Evolutionary conservation across 352 stramenopile genomes (phyloP).

Genomic region (Phytophthora melonis): DNA sequence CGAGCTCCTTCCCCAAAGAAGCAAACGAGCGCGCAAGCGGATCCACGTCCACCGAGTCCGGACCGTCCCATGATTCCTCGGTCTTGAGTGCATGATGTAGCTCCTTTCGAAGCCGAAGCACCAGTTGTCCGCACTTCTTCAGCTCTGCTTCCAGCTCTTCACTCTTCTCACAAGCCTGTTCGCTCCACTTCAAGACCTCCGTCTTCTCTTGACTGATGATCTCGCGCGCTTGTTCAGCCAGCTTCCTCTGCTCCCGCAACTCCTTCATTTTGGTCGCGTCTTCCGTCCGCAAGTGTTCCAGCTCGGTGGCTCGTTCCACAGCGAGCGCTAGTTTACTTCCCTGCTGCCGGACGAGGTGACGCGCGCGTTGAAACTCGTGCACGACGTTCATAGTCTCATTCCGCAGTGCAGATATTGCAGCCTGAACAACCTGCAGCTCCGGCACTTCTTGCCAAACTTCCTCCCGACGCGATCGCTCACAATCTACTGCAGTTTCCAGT

Average conservation of each 20-base stretch:
- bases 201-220: slow-evolving; percentile 68
- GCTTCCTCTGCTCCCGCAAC: slow-evolving; percentile 46
- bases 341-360: slow-evolving; percentile 48
- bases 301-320: slow-evolving; percentile 39
- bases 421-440: slow-evolving; percentile 65
- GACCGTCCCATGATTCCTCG: slow-evolving; percentile 7
- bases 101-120: slow-evolving; percentile 37
- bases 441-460: slow-evolving; percentile 26
- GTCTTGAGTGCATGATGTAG: slow-evolving; percentile 28
- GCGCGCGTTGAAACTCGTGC: slow-evolving; percentile 54
- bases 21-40: slow-evolving; percentile 20
- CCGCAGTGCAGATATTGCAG: slow-evolving; percentile 51
- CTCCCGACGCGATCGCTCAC: slow-evolving; percentile 11
- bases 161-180: slow-evolving; percentile 63
- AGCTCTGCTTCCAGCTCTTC: slow-evolving; percentile 54
- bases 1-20: slow-evolving; percentile 32
- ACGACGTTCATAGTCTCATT: slow-evolving; percentile 62
- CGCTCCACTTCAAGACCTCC: slow-evolving; percentile 71
- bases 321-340: slow-evolving; percentile 43
- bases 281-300: slow-evolving; percentile 55
- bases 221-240: slow-evolving; percentile 70
- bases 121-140: slow-evolving; percentile 32
- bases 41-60: slow-evolving; percentile 10
- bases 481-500: slow-evolving; percentile 11
- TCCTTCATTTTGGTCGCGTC: slow-evolving; percentile 50